A percentile compares a stretch with the other conserved stretches of the same genome.
These are phyloP conservation scores for Rehmannia glutinosa DNA, from an alignment of 257 asterid species.

Conservation along the genomic window DNA sequence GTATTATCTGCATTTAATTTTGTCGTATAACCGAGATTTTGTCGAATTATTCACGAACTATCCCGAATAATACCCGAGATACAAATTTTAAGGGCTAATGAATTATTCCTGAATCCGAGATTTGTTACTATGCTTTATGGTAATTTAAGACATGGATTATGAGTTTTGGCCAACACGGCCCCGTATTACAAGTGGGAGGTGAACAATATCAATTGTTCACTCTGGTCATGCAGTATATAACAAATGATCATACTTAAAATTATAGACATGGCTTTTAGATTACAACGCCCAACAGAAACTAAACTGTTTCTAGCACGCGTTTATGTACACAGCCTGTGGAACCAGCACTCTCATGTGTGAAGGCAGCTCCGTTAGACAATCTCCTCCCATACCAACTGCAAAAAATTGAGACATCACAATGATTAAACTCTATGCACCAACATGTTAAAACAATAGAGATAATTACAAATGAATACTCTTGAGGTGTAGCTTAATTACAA, in stretches of 20 bases:
- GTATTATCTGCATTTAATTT: too few relatives aligned
- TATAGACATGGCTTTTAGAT: background rate
- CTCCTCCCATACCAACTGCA: slow-evolving; percentile 10
- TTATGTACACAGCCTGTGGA: slow-evolving; percentile 4
- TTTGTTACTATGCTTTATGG: too few relatives aligned
- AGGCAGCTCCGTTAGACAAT: background rate
- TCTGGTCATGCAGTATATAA: background rate
- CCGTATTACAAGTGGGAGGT: background rate
- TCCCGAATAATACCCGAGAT: too few relatives aligned
- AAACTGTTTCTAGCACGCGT: background rate
- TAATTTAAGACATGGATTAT: too few relatives aligned
- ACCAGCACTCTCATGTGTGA: background rate
- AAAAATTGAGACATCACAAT: background rate
- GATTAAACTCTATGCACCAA: too few relatives aligned
- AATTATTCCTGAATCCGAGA: too few relatives aligned
- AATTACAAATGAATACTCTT: too few relatives aligned
- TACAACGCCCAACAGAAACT: background rate
- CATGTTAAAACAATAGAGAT: too few relatives aligned
- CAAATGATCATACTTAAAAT: background rate
- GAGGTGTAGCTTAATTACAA: too few relatives aligned
- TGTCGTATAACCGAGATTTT: too few relatives aligned
- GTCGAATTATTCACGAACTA: too few relatives aligned
- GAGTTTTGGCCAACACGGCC: background rate
- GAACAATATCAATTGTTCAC: background rate
- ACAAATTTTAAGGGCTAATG: too few relatives aligned